Conservation (phyloP, 331 rosid genomes). For the Rhamnella rubrinervis region DNA sequence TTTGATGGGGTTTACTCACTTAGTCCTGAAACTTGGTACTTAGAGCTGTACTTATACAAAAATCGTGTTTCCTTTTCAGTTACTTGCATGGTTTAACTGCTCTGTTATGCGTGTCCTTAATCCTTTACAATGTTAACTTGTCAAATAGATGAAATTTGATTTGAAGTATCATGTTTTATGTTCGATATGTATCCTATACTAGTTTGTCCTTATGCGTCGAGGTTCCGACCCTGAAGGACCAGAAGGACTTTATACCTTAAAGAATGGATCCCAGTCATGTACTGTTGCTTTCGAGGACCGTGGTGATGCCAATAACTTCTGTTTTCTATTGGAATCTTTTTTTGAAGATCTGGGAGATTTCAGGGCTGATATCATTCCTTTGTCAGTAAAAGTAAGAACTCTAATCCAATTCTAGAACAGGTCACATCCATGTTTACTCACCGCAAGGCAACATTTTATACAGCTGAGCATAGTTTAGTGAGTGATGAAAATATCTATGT, state of each 20-base stretch:
- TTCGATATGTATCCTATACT: conserved; percentile 13
- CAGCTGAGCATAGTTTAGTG: conserved; percentile 8
- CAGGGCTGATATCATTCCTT: conserved; percentile 56
- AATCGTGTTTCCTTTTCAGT: no score
- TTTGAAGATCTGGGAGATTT: conserved; percentile 71
- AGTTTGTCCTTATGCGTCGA: conserved; percentile 68
- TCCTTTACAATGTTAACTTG: not conserved
- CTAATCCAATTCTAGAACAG: not conserved
- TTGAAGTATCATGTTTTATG: not conserved
- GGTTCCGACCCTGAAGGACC: conserved; percentile 45
- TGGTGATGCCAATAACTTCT: conserved; percentile 72
- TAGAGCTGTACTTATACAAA: no score
- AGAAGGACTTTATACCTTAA: conserved; percentile 58
- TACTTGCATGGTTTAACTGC: not conserved
- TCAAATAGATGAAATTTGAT: not conserved
- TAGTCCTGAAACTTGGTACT: no score
- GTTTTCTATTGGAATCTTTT: conserved; percentile 64
- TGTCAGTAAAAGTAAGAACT: conserved; percentile 58
- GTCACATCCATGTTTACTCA: not conserved
- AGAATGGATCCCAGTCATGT: conserved; percentile 39
- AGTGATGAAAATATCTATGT: conserved; percentile 18
- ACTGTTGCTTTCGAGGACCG: conserved; percentile 78
- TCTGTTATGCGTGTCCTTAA: not conserved
- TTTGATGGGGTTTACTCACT: no score
- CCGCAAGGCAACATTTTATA: not conserved